Conservation (phyloP, 1,139 yeast species). For the Zhuliangozyma parablackwelliae region DNA sequence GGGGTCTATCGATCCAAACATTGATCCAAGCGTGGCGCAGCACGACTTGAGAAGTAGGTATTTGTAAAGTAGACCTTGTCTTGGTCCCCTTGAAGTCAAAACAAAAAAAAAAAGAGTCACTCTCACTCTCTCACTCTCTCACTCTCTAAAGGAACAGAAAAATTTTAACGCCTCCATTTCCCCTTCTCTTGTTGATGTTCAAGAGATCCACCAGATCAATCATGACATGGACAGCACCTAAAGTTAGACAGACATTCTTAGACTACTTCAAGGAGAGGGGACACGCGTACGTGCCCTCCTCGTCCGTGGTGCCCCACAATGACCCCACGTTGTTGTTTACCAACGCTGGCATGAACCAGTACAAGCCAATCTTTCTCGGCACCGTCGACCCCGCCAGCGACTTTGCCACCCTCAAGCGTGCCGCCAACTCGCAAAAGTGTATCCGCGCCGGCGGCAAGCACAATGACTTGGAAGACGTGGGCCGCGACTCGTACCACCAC, state of each 20-base stretch:
- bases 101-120: too few species aligned
- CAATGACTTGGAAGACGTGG: constrained; percentile 97
- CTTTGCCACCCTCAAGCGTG: constrained; percentile 77
- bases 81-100: too few species aligned
- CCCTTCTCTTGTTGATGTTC: too few species aligned
- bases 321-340: constrained; percentile 95
- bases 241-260: constrained; percentile 83
- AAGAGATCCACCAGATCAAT: too few species aligned
- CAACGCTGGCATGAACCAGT: constrained; percentile 99
- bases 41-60: constrained; percentile 22
- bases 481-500: constrained; percentile 95
- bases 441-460: constrained; percentile 99
- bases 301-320: constrained; percentile 95
- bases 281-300: constrained; percentile 84
- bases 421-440: constrained; percentile 95
- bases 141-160: too few species aligned
- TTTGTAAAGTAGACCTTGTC: constrained; percentile 1
- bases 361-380: constrained; percentile 93
- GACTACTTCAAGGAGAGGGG: constrained; percentile 63
- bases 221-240: constrained; percentile 55
- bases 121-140: too few species aligned
- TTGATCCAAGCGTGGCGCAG: constrained; percentile 43
- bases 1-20: constrained; percentile 38
- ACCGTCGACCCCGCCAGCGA: constrained; percentile 94
- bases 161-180: too few species aligned